Base-by-base conservation (phyloP, 2,329 filamentous ascomycete genomes). In the Zasmidium cellare region DNA sequence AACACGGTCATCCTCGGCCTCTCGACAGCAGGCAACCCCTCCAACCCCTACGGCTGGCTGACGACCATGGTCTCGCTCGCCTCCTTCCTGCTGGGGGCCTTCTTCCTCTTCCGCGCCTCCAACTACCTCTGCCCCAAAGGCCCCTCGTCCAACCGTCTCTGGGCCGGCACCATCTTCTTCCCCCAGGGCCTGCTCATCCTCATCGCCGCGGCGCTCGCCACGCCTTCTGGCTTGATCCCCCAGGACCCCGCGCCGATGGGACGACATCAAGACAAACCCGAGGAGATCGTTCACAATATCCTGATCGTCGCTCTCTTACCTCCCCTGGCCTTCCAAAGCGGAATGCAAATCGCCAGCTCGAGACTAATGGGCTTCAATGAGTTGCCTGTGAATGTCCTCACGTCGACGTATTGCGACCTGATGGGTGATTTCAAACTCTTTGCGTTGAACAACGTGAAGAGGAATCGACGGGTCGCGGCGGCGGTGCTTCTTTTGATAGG, bases 1-100 rank as follows among this genome's bases (percentile, higher is more conserved):
- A 87, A 87, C 71, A 87, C 84, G 9, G 81, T 87, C 65, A 86
- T 87, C 72, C 77, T 87, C 41, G 84, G 82, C 18, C 80, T 87
- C 20, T 84, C 83, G 55, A 80, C 82, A 12, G 79, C 83, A 2
- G 72, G 73, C 25, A 81, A 84, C 48, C 83, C 75, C 19, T 75
- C 74, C 16, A 72, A 82, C 57, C 81, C 81, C 2, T 76, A 76
- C 55, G 82, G 80, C 55, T 84, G 80, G 82, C 72, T 81, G 52
- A 81, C 78, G 57, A 81, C 81, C 2, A 74, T 82, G 19, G 73
- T 78, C 59, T 85, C 84, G 53, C 82, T 85, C 61, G 70, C 67
- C 56, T 76, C 77, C 61, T 85, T 85, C 72, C 75, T 83, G 59
- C 55, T 79, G 25, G 84, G 84, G 35, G 84, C 81, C 54, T 78